Base-by-base conservation (phyloP, 768 basidiomycete genomes). In the Vararia minispora region DNA sequence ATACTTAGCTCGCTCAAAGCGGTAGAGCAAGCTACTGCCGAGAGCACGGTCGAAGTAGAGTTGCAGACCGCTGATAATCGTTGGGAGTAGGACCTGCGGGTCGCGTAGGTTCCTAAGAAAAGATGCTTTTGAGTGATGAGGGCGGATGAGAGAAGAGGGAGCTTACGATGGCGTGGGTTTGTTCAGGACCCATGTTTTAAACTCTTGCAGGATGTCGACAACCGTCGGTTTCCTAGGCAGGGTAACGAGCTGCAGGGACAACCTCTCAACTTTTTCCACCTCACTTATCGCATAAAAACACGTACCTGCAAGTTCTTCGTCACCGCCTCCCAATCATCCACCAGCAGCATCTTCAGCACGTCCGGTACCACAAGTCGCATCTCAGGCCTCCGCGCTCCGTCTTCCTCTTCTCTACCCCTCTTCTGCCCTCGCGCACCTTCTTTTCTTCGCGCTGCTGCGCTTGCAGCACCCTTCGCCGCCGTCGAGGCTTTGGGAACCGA, bases 291-390 rank as follows among this genome's bases (percentile, higher is more conserved):
- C n/a, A n/a, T n/a, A n/a, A n/a, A n/a, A n/a, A 9, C 16, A 45
- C 60, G 20, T 42, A 83, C 94, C 73, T 90, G 85, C 49, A 79
- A 77, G 55, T 91, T 86, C 65, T 95, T 97, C 37, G 95, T 98
- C 27, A 98, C 79, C 4, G 80, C 76, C 59, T 98, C 94, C 95
- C 95, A 99, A 49, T 98, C 95, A 52, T 98, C 91, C 2, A 98
- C 91, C 26, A 99, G 68, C 33, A 83, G 69, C 22, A 78, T 71
- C 57, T 95, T 97, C 45, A 98, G 69, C n/a, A 72, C 58, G 50
- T 97, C 95, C 0, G 94, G 95, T 4, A 95, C 79, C 42, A 67
- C 73, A 35, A 99, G 67, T 61, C 87, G 89, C 70, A 98, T 79
- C 52, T 98, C 92, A 1, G 87, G 82, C 47, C 83, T 78, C 57